These are phyloP conservation scores for Neofusicoccum umdonicola DNA, from an alignment of 2,329 filamentous ascomycete species.

Conservation along the genomic window DNA sequence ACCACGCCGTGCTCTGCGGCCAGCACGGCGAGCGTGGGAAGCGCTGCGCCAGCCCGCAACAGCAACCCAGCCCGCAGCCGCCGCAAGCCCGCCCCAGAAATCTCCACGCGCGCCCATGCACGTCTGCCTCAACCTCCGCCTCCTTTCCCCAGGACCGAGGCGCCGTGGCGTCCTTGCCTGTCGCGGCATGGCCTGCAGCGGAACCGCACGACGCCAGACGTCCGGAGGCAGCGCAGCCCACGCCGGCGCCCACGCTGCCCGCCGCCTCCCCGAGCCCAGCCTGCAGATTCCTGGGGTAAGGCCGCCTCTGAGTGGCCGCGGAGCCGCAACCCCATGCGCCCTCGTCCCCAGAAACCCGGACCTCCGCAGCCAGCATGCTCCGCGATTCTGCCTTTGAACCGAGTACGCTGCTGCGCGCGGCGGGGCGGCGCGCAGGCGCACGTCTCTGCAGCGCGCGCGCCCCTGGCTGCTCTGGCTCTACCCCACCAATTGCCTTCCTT, in stretches of 20 bases:
- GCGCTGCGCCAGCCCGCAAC: neutral
- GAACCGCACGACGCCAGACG: conserved; percentile 8
- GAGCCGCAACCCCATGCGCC: neutral
- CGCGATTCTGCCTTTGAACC: neutral
- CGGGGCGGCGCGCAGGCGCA: neutral
- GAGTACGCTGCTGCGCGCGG: neutral
- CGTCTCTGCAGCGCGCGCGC: neutral
- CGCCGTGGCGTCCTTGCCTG: neutral
- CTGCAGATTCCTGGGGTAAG: neutral
- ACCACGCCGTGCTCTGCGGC: neutral
- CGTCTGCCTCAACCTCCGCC: neutral
- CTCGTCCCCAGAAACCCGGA: neutral
- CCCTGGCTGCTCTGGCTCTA: neutral
- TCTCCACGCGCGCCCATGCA: neutral
- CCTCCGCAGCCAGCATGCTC: neutral
- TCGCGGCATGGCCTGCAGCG: conserved; percentile 3
- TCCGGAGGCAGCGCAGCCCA: neutral
- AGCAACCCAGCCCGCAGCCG: neutral
- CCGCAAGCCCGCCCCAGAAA: conserved; percentile 5
- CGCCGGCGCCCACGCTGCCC: neutral
- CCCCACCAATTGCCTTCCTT: conserved; percentile 1
- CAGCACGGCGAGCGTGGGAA: no score
- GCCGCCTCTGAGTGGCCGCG: neutral
- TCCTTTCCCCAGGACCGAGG: conserved; percentile 8
- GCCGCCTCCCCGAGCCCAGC: neutral